Base-by-base conservation (phyloP, 768 basidiomycete genomes). In the Lactarius vividus region DNA sequence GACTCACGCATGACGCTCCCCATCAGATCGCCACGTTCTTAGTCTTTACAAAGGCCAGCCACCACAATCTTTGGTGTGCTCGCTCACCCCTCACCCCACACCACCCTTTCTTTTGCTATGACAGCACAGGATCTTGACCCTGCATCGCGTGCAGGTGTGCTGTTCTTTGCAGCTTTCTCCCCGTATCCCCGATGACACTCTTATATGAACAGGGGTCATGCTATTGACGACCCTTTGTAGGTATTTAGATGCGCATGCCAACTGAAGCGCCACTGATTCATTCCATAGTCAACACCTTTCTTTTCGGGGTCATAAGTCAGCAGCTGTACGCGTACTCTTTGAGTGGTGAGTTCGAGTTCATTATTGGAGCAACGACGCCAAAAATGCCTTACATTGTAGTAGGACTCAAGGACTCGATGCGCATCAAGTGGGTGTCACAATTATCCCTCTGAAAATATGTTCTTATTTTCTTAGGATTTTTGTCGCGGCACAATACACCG, bases 371-470 rank as follows among this genome's bases (percentile, higher is more conserved):
- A 33, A 5, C 1, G 39, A 16, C n/a, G 8, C 18, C 28, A 39
- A 20, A 0, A 4, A 23, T 23, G n/a, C 29, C 23, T 46, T 16
- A 57, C n/a, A n/a, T 15, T 6, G 23, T 29, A 2, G 10, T 16
- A 62, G 62, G 62, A 8, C 57, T 63, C 55, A 35, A 63, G 13
- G 62, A 57, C 26, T 26, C 31, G 62, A 56, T 13, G 29, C n/a
- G 55, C 16, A 10, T 46, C 0, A 63, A 63, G 62, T 63, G 62
- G 3, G 62, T 33, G 15, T 11, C 33, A 3, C 29, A 13, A 20
- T 29, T 8, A 29, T 18, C 15, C 2, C 10, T 26, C 31, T n/a
- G 2, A 9, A 26, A 29, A 18, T 52, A 31, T 16, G 7, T 29
- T n/a, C 42, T 35, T 6, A 44, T 29, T 16, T 57, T 49, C 29